Base-by-base conservation (phyloP, 139 green algal genomes). In the Astrephomene gubernaculifera region DNA sequence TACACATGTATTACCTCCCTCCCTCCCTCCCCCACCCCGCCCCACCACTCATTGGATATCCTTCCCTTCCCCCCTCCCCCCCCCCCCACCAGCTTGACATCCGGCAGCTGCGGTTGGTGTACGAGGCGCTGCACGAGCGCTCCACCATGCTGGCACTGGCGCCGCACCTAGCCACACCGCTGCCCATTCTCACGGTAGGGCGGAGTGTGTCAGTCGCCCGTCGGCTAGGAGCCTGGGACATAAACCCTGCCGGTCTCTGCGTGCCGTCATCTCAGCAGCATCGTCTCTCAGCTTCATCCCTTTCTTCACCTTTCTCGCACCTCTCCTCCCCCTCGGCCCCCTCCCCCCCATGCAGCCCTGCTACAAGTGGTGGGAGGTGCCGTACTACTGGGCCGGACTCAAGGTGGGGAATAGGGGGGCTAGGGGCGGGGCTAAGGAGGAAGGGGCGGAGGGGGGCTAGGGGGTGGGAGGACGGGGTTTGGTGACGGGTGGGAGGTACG, bases 291-390 rank as follows among this genome's bases (percentile, higher is more conserved):
- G n/a, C n/a, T n/a, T n/a, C n/a, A n/a, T n/a, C n/a, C n/a, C n/a
- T n/a, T n/a, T n/a, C n/a, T n/a, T n/a, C n/a, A n/a, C n/a, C n/a
- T n/a, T n/a, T n/a, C n/a, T n/a, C n/a, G n/a, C 6, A 27, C 57
- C 63, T 7, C 7, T 39, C 33, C 65, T 49, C 2, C 65, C 65
- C 21, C 9, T 54, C 4, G 4, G 27, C 78, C 5, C 31, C 57
- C 61, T 45, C 61, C 63, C 22, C 43, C 27, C 29, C 74, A 53
- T 29, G 41, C 91, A 96, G 94, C 97, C 97, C n/a, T 99, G 97
- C 92, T 99, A 99, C 94, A 90, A 94, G 65, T 99, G 95, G 96
- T 98, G 94, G 95, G 97, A 99, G 94, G 90, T 98, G 71, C 97
- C 97, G 10, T 99, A 98, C 90, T 99, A 97, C 87, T 99, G 96